Evolutionary conservation across 2,329 filamentous ascomycete genomes (phyloP).

Genomic region (Trichoderma arundinaceum): DNA sequence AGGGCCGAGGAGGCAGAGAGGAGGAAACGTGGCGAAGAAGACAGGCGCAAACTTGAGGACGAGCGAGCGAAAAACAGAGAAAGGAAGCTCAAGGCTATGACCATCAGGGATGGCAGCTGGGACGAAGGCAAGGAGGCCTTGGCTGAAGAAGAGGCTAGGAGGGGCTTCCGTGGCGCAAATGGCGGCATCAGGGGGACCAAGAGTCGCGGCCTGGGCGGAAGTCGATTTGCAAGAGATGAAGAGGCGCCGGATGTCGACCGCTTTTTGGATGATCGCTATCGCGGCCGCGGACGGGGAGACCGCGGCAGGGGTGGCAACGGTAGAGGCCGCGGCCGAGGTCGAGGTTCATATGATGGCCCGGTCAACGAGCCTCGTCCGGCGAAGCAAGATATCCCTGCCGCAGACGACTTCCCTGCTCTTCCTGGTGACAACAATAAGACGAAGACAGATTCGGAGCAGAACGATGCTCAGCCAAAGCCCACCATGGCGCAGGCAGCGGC

Average conservation of each 20-base stretch:
- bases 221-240: conserved; percentile 49
- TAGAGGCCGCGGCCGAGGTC: conserved; percentile 45
- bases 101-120: conserved; percentile 60
- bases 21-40: conserved; percentile 58
- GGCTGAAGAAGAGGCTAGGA: conserved; percentile 49
- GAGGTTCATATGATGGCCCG: conserved; percentile 38
- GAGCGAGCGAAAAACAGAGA: conserved; percentile 66
- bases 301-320: conserved; percentile 45
- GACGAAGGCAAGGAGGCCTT: conserved; percentile 61
- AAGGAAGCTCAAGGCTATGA: conserved; percentile 65
- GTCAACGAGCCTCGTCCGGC: conserved; percentile 34
- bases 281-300: conserved; percentile 41
- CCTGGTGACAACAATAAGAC: conserved; percentile 40
- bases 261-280: conserved; percentile 46
- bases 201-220: conserved; percentile 46
- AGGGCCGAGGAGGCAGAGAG: conserved; percentile 59
- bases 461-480: conserved; percentile 38
- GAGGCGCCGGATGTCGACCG: conserved; percentile 46
- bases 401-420: conserved; percentile 47
- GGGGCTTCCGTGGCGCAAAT: conserved; percentile 51
- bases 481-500: conserved; percentile 40
- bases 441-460: conserved; percentile 32
- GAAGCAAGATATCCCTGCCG: conserved; percentile 39
- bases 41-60: conserved; percentile 59
- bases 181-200: conserved; percentile 50